Evolutionary conservation across 306 rosid genomes (phyloP).

Genomic region (Vigna unguiculata): DNA sequence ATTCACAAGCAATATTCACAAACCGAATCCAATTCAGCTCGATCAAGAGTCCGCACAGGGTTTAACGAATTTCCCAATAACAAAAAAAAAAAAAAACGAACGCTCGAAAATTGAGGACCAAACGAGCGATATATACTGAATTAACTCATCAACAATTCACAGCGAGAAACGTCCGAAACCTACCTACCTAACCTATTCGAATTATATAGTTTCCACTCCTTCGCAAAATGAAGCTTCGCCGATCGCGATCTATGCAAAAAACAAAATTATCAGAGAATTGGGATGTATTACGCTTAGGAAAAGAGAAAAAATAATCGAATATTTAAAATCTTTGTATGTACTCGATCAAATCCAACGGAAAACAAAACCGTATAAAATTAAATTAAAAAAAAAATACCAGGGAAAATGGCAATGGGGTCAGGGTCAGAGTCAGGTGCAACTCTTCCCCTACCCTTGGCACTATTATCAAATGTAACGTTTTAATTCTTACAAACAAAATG

Average conservation of each 20-base stretch:
- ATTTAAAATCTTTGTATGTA: background rate
- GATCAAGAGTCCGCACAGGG: constrained; percentile 16
- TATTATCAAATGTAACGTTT: constrained; percentile 17
- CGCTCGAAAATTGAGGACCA: constrained; percentile 23
- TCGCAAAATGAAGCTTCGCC: constrained; percentile 33
- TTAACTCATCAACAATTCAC: constrained; percentile 21
- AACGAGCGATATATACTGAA: constrained; percentile 24
- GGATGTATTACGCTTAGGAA: background rate
- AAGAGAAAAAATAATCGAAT: background rate
- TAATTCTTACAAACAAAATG: background rate
- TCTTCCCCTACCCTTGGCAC: constrained; percentile 46
- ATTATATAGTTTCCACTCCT: constrained; percentile 26
- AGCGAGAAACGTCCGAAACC: constrained; percentile 17
- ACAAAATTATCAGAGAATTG: background rate
- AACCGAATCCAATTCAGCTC: constrained; percentile 45
- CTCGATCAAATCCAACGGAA: constrained; percentile 18
- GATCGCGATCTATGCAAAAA: constrained; percentile 60
- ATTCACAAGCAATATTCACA: constrained; percentile 23
- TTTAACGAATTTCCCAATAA: background rate
- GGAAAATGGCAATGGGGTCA: constrained; percentile 53
- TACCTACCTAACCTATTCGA: constrained; percentile 49
- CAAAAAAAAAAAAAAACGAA: background rate
- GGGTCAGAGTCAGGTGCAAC: constrained; percentile 25
- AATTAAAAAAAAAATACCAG: constrained; percentile 36
- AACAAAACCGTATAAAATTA: background rate